Evolutionary conservation across 2,329 filamentous ascomycete genomes (phyloP).

Genomic region (Sporothrix phasma): DNA sequence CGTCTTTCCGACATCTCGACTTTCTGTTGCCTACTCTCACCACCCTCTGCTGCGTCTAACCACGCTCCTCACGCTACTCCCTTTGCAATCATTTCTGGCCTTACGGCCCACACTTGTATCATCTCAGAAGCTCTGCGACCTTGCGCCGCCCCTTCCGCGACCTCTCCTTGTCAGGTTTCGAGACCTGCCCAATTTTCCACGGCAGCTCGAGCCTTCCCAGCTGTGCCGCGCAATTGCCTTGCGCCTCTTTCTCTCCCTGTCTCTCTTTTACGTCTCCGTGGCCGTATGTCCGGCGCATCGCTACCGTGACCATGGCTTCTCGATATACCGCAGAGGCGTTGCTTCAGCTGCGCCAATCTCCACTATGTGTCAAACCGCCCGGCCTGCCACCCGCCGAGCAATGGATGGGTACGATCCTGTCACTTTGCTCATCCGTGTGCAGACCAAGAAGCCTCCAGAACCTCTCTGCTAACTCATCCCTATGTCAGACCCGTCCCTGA

Average conservation of each 20-base stretch:
- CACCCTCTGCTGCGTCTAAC: neutral
- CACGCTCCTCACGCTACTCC: neutral
- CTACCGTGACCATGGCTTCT: slow-evolving; percentile 35
- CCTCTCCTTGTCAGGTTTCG: neutral
- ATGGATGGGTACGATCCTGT: slow-evolving; percentile 71
- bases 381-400: slow-evolving; percentile 75
- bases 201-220: neutral
- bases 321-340: slow-evolving; percentile 72
- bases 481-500: slow-evolving; percentile 13
- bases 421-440: no score
- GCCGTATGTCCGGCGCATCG: slow-evolving; percentile 3
- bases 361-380: slow-evolving; percentile 70
- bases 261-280: neutral
- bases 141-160: neutral
- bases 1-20: neutral
- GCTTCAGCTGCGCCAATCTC: slow-evolving; percentile 66
- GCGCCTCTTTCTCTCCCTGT: no score
- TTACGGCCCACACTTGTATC: neutral
- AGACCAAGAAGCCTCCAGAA: neutral
- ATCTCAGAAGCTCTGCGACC: neutral
- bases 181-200: neutral
- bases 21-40: neutral
- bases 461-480: slow-evolving; percentile 3
- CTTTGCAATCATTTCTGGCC: neutral
- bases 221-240: neutral